These are phyloP conservation scores for Fusarium sp. DNA, from an alignment of 2,329 filamentous ascomycete genomes.

Conservation along the genomic window DNA sequence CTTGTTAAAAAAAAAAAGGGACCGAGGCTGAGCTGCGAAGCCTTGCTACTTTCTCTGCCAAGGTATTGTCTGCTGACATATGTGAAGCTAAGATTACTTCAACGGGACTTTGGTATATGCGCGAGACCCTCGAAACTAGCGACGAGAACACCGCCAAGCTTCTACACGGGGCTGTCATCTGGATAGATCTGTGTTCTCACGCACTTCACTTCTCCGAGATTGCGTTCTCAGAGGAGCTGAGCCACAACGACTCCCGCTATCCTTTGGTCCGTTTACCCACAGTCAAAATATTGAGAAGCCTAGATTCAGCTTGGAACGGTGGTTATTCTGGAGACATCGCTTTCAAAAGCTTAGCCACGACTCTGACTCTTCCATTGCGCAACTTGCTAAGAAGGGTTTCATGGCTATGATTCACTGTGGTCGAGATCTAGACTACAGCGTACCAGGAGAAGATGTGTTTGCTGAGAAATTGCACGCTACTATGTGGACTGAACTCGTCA, in stretches of 20 bases:
- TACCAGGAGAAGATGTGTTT: not conserved
- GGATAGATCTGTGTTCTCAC: not conserved
- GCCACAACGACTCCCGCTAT: rapidly evolving
- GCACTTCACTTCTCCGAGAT: not conserved
- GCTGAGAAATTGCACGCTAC: not conserved
- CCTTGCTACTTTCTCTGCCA: slow-evolving; percentile 18
- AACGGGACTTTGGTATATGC: slow-evolving; percentile 1
- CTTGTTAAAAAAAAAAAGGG: not conserved
- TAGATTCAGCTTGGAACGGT: not conserved
- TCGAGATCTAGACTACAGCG: not conserved
- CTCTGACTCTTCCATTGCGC: not conserved
- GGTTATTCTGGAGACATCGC: not conserved
- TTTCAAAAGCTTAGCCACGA: not conserved
- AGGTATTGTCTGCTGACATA: not conserved
- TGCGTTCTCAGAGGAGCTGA: not conserved
- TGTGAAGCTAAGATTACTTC: not conserved
- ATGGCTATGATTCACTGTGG: slow-evolving; percentile 4
- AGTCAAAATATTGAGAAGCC: not conserved
- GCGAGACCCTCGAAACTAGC: not conserved
- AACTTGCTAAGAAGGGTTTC: not conserved
- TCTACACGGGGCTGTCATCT: not conserved
- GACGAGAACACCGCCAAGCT: not conserved
- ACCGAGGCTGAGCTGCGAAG: not conserved
- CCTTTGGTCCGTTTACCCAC: not conserved
- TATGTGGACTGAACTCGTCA: not conserved